Percentiles rank a stretch among this genome's conserved stretches.
Evolutionary conservation across 768 basidiomycete species (phyloP).

Genomic region (Agaricus subrufescens): DNA sequence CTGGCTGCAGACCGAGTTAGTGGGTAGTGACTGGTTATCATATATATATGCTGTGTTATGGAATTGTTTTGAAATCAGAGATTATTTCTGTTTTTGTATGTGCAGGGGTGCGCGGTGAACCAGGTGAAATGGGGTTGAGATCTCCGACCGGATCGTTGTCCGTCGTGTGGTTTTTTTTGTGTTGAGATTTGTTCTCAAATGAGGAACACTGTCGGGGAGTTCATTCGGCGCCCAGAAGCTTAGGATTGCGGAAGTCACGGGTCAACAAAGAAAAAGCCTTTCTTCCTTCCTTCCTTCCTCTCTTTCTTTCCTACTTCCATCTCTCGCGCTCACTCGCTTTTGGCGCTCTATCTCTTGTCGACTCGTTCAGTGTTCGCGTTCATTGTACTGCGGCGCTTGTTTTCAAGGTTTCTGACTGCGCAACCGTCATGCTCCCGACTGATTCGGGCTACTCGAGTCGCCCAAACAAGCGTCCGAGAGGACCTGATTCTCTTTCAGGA

Average conservation of each 20-base stretch:
- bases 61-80: background rate
- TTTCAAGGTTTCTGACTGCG: background rate
- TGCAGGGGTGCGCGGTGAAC: too few species aligned
- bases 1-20: slow-evolving; percentile 3
- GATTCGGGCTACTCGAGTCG: slow-evolving; percentile 4
- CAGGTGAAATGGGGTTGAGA: too few species aligned
- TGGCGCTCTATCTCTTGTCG: background rate
- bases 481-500: background rate
- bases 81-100: too few species aligned
- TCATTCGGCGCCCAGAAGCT: slow-evolving; percentile 9
- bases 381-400: background rate
- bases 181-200: too few species aligned
- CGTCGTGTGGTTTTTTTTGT: background rate
- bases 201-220: background rate
- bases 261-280: slow-evolving; percentile 3
- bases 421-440: slow-evolving; percentile 2
- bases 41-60: background rate
- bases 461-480: slow-evolving; percentile 4
- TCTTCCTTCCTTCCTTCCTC: slow-evolving; percentile 4
- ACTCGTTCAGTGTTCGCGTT: too few species aligned
- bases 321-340: background rate
- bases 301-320: background rate
- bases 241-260: slow-evolving; percentile 14
- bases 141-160: slow-evolving; percentile 6
- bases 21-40: background rate